These are phyloP conservation scores for Picochlorum sp. DNA, from an alignment of 139 green algal species.

Conservation along the genomic window DNA sequence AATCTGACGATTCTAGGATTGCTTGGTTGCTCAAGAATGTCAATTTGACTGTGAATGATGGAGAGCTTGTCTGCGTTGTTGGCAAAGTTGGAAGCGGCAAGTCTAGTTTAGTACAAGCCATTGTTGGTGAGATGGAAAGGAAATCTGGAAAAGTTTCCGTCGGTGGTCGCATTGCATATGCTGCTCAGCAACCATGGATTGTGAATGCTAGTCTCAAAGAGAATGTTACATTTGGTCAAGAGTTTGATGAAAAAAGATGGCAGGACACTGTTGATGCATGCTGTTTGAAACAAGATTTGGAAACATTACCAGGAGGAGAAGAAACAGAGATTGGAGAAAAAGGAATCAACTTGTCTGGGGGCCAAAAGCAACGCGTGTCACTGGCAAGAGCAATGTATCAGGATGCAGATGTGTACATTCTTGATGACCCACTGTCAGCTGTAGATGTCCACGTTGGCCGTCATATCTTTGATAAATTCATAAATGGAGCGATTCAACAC, in stretches of 20 bases:
- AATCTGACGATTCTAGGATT: conserved; percentile 15
- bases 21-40: conserved; percentile 47
- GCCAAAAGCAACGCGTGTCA: conserved; percentile 86
- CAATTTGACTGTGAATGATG: conserved; percentile 44
- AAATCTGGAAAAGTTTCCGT: conserved; percentile 10
- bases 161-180: conserved; percentile 63
- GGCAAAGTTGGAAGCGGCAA: conserved; percentile 77
- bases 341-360: conserved; percentile 83
- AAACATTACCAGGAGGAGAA: conserved; percentile 64
- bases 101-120: conserved; percentile 54
- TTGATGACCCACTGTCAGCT: conserved; percentile 89
- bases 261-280: conserved; percentile 23
- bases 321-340: conserved; percentile 91
- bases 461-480: conserved; percentile 75
- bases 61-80: conserved; percentile 68
- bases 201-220: conserved; percentile 75
- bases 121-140: conserved; percentile 65
- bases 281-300: conserved; percentile 58
- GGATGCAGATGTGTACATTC: conserved; percentile 79
- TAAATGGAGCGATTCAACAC: conserved; percentile 33
- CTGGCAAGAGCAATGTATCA: conserved; percentile 79
- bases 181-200: conserved; percentile 82
- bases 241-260: conserved; percentile 29
- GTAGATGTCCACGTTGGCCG: conserved; percentile 86
- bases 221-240: conserved; percentile 55